Evolutionary conservation across 2,329 filamentous ascomycete species (phyloP).

Genomic region (Grosmannia huntii): DNA sequence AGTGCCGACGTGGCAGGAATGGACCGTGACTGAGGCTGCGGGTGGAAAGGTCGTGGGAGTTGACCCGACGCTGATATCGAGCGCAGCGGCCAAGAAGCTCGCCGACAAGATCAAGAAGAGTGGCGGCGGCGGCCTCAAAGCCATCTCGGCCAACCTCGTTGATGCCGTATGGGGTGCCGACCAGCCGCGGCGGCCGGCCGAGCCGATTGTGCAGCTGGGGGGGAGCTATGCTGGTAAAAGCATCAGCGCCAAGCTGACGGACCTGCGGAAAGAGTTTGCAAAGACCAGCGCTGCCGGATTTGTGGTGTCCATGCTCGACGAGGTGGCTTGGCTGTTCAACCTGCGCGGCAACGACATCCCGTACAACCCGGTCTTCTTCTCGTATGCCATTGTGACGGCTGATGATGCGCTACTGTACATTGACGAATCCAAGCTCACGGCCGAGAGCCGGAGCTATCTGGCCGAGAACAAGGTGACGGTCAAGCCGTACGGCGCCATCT

Average conservation of each 20-base stretch:
- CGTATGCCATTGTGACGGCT: conserved; percentile 79
- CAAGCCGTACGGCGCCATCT: conserved; percentile 72
- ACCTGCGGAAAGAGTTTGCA: conserved; percentile 78
- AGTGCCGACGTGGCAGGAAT: conserved; percentile 95
- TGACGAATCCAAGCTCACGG: conserved; percentile 62
- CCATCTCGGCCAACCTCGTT: conserved; percentile 73
- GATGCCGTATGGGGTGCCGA: conserved; percentile 75
- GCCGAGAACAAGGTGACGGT: conserved; percentile 55
- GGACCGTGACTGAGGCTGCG: conserved; percentile 76
- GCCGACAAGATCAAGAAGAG: conserved; percentile 77
- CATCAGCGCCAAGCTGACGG: conserved; percentile 69
- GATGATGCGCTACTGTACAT: conserved; percentile 70
- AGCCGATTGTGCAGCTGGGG: conserved; percentile 60
- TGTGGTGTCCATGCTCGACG: conserved; percentile 88
- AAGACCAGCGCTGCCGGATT: conserved; percentile 84
- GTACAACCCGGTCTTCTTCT: conserved; percentile 98
- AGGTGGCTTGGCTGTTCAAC: conserved; percentile 98
- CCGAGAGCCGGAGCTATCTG: conserved; percentile 58
- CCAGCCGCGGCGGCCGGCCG: conserved; percentile 61
- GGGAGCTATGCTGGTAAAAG: conserved; percentile 69
- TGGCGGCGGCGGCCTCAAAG: conserved; percentile 63
- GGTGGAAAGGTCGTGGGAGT: conserved; percentile 82
- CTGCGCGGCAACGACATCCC: conserved; percentile 88
- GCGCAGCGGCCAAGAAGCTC: conserved; percentile 50
- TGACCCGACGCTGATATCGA: conserved; percentile 77